These are phyloP conservation scores for Calonectria naviculata DNA, from an alignment of 2,329 filamentous ascomycete genomes.

Conservation along the genomic window DNA sequence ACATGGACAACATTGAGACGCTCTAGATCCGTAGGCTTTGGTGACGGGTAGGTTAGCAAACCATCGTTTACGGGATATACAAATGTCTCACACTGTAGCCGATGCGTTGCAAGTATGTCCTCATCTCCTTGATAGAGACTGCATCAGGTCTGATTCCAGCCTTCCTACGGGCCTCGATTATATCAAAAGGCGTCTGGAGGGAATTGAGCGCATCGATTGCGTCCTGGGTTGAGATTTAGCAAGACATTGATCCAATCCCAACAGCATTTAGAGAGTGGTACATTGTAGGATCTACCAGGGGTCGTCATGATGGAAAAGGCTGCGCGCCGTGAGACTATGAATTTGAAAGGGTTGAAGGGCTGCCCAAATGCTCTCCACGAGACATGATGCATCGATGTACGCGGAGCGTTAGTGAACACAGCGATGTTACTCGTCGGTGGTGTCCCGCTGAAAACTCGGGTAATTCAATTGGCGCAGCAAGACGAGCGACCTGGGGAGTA, in stretches of 20 bases:
- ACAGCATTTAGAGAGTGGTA: constrained; percentile 20
- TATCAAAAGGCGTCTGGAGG: constrained; percentile 87
- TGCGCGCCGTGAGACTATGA: constrained; percentile 26
- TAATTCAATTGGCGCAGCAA: constrained; percentile 33
- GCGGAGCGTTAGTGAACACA: constrained; percentile 1
- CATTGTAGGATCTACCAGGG: constrained; percentile 48
- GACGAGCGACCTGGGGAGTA: background rate
- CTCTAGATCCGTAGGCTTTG: constrained; percentile 60
- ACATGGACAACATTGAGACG: constrained; percentile 76
- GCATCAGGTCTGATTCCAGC: constrained; percentile 78
- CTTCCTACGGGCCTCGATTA: constrained; percentile 82
- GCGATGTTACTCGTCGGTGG: constrained; percentile 18
- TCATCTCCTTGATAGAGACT: constrained; percentile 80
- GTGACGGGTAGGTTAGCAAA: background rate
- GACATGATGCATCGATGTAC: constrained; percentile 46
- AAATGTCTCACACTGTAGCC: constrained; percentile 71
- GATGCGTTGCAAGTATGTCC: constrained; percentile 79
- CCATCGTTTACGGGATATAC: background rate
- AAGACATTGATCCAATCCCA: constrained; percentile 8
- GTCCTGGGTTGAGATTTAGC: constrained; percentile 66
- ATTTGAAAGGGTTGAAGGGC: constrained; percentile 35
- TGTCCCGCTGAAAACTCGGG: constrained; percentile 40
- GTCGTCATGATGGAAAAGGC: constrained; percentile 42
- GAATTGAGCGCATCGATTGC: constrained; percentile 89
- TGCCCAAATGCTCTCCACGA: constrained; percentile 38